Base-by-base conservation (phyloP, 257 asterid species). In the Marsdenia floribunda region DNA sequence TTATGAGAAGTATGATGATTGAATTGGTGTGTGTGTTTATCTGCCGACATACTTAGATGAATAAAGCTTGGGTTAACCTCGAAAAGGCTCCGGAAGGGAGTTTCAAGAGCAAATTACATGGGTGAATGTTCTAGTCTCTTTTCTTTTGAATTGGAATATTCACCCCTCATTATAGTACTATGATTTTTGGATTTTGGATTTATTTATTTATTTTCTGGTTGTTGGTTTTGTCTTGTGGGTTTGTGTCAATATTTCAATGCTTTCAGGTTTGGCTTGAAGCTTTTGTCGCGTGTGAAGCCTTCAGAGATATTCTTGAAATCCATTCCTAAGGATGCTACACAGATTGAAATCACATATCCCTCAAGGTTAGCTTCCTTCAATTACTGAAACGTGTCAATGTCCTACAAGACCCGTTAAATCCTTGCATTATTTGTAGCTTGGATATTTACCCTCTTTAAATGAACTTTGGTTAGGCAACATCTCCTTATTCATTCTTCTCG, bases 281-380 rank as follows among this genome's bases (percentile, higher is more conserved):
- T 95, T 78, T 75, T 95, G 83, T 91, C 98, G 12, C 85, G 96
- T 33, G 96, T 95, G 68, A 95, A 88, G 88, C 98, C 99, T 24
- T 89, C 97, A 1, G 97, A 92, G 86, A 86, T 88, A 66, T 90
- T 94, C 81, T 90, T 94, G 88, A 94, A 90, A 83, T 92, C 98
- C 73, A 90, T 94, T 75, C 87, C 97, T 3, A 94, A 94, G 88
- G 97, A 92, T 72, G 84, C 83, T 33, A 75, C 80, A 42, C 76
- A 78, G 64, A 81, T 92, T 70, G 98, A 90, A 75, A 84, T 94
- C 72, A 82, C 87, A 37, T 90, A 90, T 69, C 98, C 99, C 49
- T 83, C 97, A 73, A 86, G 96, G 99, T 86, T 50, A 15, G 54
- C 42, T 64, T 46, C 47, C 18, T 67, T 75, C 29, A 8, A 18